A percentile compares a stretch with the other conserved stretches of the same genome.
Evolutionary conservation across 2,329 filamentous ascomycete species (phyloP).

Genomic region (Fusarium bactridioides): DNA sequence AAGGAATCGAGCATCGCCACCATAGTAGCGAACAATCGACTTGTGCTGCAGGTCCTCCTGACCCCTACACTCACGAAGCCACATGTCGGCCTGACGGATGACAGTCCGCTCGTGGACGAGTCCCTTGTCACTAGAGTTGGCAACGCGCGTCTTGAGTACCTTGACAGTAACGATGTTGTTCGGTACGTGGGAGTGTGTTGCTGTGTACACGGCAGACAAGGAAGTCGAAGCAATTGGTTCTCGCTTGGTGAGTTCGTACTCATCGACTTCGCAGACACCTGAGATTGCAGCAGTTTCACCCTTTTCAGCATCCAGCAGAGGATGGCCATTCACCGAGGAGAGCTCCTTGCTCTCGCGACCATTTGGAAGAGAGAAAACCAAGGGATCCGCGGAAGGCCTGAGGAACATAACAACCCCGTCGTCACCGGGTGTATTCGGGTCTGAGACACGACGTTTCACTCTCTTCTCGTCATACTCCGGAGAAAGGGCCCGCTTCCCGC

Average conservation of each 20-base stretch:
- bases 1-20: slow-evolving; percentile 66
- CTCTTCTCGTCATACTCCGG: slow-evolving; percentile 55
- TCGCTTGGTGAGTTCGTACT: slow-evolving; percentile 63
- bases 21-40: slow-evolving; percentile 66
- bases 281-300: slow-evolving; percentile 60
- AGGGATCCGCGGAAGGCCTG: slow-evolving; percentile 56
- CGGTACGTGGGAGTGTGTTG: slow-evolving; percentile 60
- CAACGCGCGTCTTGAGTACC: slow-evolving; percentile 63
- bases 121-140: slow-evolving; percentile 53
- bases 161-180: slow-evolving; percentile 67
- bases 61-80: slow-evolving; percentile 65
- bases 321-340: slow-evolving; percentile 55
- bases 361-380: slow-evolving; percentile 61
- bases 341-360: slow-evolving; percentile 58
- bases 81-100: slow-evolving; percentile 67
- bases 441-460: slow-evolving; percentile 53
- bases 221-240: slow-evolving; percentile 64
- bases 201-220: slow-evolving; percentile 65
- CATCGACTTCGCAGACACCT: slow-evolving; percentile 59
- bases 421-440: slow-evolving; percentile 43
- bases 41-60: slow-evolving; percentile 64
- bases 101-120: slow-evolving; percentile 62
- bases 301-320: slow-evolving; percentile 59
- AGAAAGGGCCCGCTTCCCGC: slow-evolving; percentile 59
- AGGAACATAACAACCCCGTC: slow-evolving; percentile 66